Evolutionary conservation across 352 stramenopile genomes (phyloP), one percentile per base, ranked within the genome.

Genomic region (Phytophthora sansomeana): DNA sequence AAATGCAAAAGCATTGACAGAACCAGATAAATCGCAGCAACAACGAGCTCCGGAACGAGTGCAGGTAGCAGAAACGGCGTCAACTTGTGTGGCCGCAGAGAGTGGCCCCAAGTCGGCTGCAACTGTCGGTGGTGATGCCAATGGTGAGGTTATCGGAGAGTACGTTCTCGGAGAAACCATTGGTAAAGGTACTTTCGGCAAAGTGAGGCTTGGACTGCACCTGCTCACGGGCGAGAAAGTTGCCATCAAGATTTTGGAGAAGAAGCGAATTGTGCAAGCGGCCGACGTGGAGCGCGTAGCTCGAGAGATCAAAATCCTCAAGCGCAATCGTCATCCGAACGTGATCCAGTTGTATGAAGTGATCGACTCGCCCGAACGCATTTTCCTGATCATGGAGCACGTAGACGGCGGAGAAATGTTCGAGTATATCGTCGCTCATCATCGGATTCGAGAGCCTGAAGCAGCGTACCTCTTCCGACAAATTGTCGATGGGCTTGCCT

Each of bases 341-440:
- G 87, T 98, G 29, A 95, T 98, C n/a, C 91, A 96, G 55, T 69
- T 85, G 44, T 68, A 69, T 16, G 68, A 75, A 41, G 67, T 72
- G 69, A 91, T 72, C 85, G 91, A 93, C 24, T 92, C 90, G n/a
- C 68, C 74, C 16, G 70, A 83, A 17, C 24, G 54, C 33, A 98
- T 98, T 46, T 98, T 96, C 50, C 71, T 98, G 4, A 96, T 98
- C 60, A 98, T 98, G 90, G 95, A 98, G 61, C 89, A 93, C 73
- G 75, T 91, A 19, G 92, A 98, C 58, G 89, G 88, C 13, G 91
- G 89, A 33, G 92, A 98, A 62, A 91, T 98, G 75, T 98, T 98
- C 64, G 90, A 98, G 72, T 97, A 98, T 69, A 98, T 98, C 58
- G 93, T 98, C 26, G 67, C 85, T 6, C 84, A 96, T 52, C 82